These are phyloP conservation scores for Fusarium buharicum DNA, from an alignment of 2,329 filamentous ascomycete genomes.

Conservation along the genomic window DNA sequence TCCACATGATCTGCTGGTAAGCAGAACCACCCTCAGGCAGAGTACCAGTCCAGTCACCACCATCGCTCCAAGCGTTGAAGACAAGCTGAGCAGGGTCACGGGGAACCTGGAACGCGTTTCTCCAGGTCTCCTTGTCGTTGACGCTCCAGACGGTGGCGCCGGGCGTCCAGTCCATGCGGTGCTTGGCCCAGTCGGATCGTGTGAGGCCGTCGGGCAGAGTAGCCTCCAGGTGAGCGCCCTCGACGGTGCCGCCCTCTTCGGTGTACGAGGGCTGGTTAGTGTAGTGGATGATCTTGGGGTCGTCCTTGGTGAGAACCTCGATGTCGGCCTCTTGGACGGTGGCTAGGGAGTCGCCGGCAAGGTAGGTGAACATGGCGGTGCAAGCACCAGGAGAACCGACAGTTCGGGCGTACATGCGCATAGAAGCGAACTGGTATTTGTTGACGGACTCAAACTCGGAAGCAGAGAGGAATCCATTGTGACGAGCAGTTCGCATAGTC, in stretches of 20 bases:
- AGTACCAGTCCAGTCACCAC: conserved; percentile 65
- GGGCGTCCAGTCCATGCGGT: conserved; percentile 68
- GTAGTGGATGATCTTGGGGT: conserved; percentile 58
- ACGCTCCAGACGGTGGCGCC: conserved; percentile 65
- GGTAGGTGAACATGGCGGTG: conserved; percentile 64
- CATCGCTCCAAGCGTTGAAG: conserved; percentile 70
- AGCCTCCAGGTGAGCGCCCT: conserved; percentile 56
- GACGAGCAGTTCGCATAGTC: conserved; percentile 58
- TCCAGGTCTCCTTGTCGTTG: conserved; percentile 59
- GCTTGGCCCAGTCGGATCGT: conserved; percentile 65
- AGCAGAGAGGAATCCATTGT: conserved; percentile 55
- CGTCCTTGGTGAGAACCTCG: conserved; percentile 60
- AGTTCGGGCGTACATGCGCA: conserved; percentile 62
- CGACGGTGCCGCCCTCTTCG: conserved; percentile 55
- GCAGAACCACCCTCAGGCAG: conserved; percentile 62
- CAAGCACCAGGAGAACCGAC: conserved; percentile 58
- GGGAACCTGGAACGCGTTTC: conserved; percentile 65
- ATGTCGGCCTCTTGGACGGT: conserved; percentile 62
- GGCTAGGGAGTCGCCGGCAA: conserved; percentile 47
- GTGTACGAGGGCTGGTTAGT: conserved; percentile 68
- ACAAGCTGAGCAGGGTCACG: conserved; percentile 60
- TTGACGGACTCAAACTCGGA: conserved; percentile 57
- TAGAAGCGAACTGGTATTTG: conserved; percentile 44
- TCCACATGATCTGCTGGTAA: conserved; percentile 68
- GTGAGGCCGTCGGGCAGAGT: conserved; percentile 54